Base-by-base conservation (phyloP, 768 basidiomycete genomes). In the Pseudohyphozyma bogoriensis region DNA sequence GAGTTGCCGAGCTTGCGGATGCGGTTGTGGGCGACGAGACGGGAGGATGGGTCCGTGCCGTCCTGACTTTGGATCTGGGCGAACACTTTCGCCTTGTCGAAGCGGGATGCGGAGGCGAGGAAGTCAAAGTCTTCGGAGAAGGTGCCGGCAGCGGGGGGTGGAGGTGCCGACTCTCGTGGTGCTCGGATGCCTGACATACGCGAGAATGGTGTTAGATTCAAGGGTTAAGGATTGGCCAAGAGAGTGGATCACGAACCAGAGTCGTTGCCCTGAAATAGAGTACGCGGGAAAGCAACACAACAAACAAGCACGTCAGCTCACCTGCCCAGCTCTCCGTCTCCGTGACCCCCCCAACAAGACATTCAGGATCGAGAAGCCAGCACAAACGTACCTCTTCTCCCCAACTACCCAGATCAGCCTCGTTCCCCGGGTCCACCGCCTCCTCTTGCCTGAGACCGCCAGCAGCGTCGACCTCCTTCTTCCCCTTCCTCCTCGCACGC, bases 71-170 rank as follows among this genome's bases (percentile, higher is more conserved):
- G 60, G 33, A 70, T 70, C 31, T 66, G 44, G 7, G 47, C 51
- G 31, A 70, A 70, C 2, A 66, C 64, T 1, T 29, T 24, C 15
- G 31, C 40, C 55, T 70, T 70, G 65, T 70, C 57, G 54, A 70
- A 70, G 15, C 55, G 56, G 10, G 28, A 33, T 5, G 68, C 44
- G 2, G 60, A 62, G 4, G 55, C 52, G 1, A 26, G 11, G 35
- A 70, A 68, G 44, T 70, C 66, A 39, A 70, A 68, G 12, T 68
- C 69, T 26, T 66, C 60, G 32, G 50, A 55, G 29, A 70, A 62
- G 20, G 50, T n/a, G n/a, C n/a, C n/a, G n/a, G n/a, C n/a, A n/a
- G n/a, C n/a, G n/a, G n/a, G n/a, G n/a, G n/a, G n/a, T n/a, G n/a
- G n/a, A n/a, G n/a, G n/a, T n/a, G 24, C 24, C 31, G 47, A 16